These are phyloP conservation scores for Aspergillus sp. DNA, from an alignment of 2,329 filamentous ascomycete species.

Conservation along the genomic window DNA sequence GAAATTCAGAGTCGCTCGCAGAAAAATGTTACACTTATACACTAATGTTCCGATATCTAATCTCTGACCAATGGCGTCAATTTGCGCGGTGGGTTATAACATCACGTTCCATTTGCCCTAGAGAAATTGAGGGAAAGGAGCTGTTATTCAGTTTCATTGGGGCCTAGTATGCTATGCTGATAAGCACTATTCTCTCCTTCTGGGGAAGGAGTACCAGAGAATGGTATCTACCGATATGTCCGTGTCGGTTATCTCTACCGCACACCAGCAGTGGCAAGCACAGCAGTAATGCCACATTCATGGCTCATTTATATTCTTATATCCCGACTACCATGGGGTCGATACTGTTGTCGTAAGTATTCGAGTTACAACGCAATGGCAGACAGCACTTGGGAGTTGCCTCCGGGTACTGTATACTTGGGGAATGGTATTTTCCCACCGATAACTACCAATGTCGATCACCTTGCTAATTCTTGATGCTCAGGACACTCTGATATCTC, in stretches of 20 bases:
- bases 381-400: not conserved
- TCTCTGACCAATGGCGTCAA: slow-evolving; percentile 1
- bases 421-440: not conserved
- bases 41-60: no score
- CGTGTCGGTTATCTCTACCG: not conserved
- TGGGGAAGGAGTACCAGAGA: not conserved
- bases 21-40: no score
- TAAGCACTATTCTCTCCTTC: not conserved
- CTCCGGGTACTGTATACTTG: not conserved
- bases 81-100: not conserved
- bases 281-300: no score
- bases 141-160: not conserved
- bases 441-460: not conserved
- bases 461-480: not conserved
- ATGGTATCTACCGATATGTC: not conserved
- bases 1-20: no score
- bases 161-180: not conserved
- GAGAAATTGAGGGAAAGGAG: not conserved
- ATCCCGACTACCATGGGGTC: not conserved
- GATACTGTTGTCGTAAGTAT: not conserved
- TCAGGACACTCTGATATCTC: not conserved
- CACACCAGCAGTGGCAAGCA: no score
- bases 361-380: not conserved
- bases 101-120: not conserved
- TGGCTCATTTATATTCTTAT: not conserved